Percentiles rank a stretch among this genome's conserved stretches.
phyloP scores from a whole-genome alignment of 2,329 filamentous ascomycete species.

The Botryotinia globosa region DNA sequence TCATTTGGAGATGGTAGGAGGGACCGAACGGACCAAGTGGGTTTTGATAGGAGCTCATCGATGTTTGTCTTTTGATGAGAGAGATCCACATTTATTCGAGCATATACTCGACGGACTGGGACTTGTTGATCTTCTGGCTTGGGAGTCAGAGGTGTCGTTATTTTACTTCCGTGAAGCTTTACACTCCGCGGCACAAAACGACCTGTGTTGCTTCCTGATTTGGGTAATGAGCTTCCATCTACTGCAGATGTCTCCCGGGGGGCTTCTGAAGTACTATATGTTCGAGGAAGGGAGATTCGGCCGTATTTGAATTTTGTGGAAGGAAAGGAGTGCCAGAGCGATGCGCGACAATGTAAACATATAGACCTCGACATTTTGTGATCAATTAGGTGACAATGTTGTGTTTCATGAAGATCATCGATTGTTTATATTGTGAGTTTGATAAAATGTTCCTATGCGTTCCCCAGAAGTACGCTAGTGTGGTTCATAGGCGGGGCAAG shows the following conservation, averaged over 20 bases:
- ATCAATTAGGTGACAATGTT: neutral
- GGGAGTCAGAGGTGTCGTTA: neutral
- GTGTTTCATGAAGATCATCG: neutral
- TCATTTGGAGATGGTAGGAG: constrained; percentile 54
- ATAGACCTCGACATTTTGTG: constrained; percentile 7
- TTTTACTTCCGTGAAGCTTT: constrained; percentile 13
- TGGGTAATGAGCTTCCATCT: neutral
- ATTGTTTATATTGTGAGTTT: neutral
- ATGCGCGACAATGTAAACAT: constrained; percentile 29
- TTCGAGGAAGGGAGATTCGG: neutral
- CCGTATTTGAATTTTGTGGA: neutral
- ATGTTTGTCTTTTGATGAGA: constrained; percentile 22
- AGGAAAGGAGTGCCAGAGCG: constrained; percentile 9
- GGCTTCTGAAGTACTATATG: constrained; percentile 6
- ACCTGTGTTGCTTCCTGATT: neutral
- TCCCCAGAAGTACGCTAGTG: neutral
- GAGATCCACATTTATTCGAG: neutral
- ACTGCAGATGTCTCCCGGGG: neutral
- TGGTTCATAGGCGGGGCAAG: constrained; percentile 5
- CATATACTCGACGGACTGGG: constrained; percentile 2
- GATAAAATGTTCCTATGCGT: constrained; percentile 1
- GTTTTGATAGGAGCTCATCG: constrained; percentile 58
- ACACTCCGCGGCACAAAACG: constrained; percentile 7
- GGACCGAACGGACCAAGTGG: constrained; percentile 80
- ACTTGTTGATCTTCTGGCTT: constrained; percentile 9